Base-by-base conservation (phyloP, 1,284 basidiomycete species). In the Stygiomarasmius scandens region DNA sequence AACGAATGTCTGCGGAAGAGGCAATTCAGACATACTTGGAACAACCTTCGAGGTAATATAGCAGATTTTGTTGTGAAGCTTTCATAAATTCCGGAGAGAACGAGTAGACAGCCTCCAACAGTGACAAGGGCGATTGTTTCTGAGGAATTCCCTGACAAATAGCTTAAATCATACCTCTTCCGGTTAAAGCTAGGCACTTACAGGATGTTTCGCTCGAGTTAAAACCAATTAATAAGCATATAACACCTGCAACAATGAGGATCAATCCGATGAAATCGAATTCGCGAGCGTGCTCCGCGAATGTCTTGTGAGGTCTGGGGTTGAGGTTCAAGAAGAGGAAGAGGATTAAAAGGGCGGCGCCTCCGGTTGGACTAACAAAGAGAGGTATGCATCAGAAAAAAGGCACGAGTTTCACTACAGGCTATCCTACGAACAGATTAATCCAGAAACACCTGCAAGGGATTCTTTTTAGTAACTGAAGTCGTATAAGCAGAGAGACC, bases 241-340 rank as follows among this genome's bases (percentile, higher is more conserved):
- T 79, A 16, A 92, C 83, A 0, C 90, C 90, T 1, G 72, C 74
- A 53, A 96, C 83, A 55, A 97, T 78, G 32, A 93, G 77, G 29
- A 80, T 54, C 1, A 93, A 78, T 1, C 93, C 93, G 38, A 87
- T 41, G 61, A 92, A 91, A 71, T 95, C 93, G 62, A 95, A 92
- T 55, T 90, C 83, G 6, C 69, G 65, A 14, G 83, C 66, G 65
- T 92, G 85, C 61, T 90, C 71, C 12, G 73, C 74, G 52, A 90
- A 69, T 0, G 85, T 77, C 52, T 80, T 79, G 9, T 81, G 80
- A 57, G 83, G 72, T 61, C 84, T 86, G 0, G 90, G 89, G 62
- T 95, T 93, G 36, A 97, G 79, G 64, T 95, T 89, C 47, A 97
- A 83, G 74, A 89, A 92, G 69, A 91, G 84, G 67, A 92, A 89